Base-by-base conservation (phyloP, 805 yeast species). In the Candida stauntonica region DNA sequence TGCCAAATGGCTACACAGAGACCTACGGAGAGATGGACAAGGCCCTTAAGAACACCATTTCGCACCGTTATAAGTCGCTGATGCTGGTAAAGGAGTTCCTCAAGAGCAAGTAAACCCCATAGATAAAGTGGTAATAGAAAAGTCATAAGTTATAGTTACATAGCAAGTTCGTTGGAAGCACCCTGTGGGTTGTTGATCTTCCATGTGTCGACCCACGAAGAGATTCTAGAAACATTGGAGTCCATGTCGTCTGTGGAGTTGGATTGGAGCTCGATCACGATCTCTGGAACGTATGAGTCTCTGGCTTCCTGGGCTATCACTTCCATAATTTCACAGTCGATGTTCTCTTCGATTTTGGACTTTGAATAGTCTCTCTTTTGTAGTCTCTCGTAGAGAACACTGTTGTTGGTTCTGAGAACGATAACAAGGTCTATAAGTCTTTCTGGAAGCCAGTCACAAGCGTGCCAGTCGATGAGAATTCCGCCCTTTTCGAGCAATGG, bases 241-340 rank as follows among this genome's bases (percentile, higher is more conserved):
- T 86, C 94, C 68, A 89, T 73, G 31, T 87, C 81, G 38, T 83
- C 93, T 13, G 76, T 78, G 16, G 68, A 61, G 57, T 91, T 79
- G 42, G 95, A 84, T 32, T 63, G 66, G 45, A 93, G 70, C 52
- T 84, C 93, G 29, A 93, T 85, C 21, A 93, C 91, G 20, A 88
- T 79, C 46, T 83, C 86, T 31, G 79, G 79, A 23, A 72, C 83
- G 55, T 87, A 93, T 29, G 81, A 73, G 24, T 87, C 96, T 41
- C 74, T 67, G 0, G 98, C 99, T 49, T 93, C 99, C 47, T 81
- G 83, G 32, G 79, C 62, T 13, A 93, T 75, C 12, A 91, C 86
- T 50, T 89, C 91, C 98, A 93, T 93, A 48, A 93, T 93, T 63
- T 93, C 99, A 43, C 95, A 94, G 60, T 93, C 99, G 31, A 93